phyloP scores from a whole-genome alignment of 1,284 basidiomycete genomes.

The Tylopilus orsonianus region DNA sequence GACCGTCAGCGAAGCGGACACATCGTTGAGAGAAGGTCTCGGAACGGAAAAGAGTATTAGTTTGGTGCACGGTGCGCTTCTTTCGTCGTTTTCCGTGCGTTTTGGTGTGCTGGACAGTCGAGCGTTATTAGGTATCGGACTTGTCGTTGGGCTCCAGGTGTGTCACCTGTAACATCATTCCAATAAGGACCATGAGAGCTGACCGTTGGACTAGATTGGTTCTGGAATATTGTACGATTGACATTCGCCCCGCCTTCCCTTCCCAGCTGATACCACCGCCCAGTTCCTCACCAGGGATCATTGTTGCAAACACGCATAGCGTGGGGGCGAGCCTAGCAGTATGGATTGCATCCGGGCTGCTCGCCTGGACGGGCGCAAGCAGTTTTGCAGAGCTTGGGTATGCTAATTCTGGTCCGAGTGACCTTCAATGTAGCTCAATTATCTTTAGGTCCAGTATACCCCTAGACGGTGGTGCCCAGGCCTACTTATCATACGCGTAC shows the following conservation, averaged over 20 bases:
- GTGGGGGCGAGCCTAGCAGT: conserved; percentile 82
- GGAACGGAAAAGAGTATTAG: conserved; percentile 77
- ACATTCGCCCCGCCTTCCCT: not conserved
- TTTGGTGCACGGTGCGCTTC: conserved; percentile 68
- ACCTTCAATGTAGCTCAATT: not conserved
- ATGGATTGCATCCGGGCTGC: conserved; percentile 76
- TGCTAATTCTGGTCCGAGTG: conserved; percentile 20
- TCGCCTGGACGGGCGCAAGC: conserved; percentile 93
- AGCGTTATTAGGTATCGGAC: conserved; percentile 69
- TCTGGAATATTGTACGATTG: conserved; percentile 83
- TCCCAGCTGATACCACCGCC: not conserved
- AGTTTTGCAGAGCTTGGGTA: conserved; percentile 87
- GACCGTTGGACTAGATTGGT: conserved; percentile 58
- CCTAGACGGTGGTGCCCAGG: conserved; percentile 89
- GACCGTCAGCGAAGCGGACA: conserved; percentile 68
- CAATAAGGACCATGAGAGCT: not conserved
- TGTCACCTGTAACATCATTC: conserved; percentile 8
- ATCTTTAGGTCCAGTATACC: conserved; percentile 53
- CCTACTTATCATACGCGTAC: conserved; percentile 87
- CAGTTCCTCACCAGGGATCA: conserved; percentile 88
- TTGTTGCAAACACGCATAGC: conserved; percentile 83
- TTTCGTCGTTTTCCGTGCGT: not conserved
- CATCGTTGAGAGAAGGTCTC: conserved; percentile 40
- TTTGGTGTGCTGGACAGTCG: conserved; percentile 9
- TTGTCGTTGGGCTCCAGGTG: conserved; percentile 80